Percentiles rank a stretch among this genome's conserved stretches.
These are phyloP conservation scores for Epicoccum nigrum DNA, from an alignment of 2,329 filamentous ascomycete species.

Conservation along the genomic window DNA sequence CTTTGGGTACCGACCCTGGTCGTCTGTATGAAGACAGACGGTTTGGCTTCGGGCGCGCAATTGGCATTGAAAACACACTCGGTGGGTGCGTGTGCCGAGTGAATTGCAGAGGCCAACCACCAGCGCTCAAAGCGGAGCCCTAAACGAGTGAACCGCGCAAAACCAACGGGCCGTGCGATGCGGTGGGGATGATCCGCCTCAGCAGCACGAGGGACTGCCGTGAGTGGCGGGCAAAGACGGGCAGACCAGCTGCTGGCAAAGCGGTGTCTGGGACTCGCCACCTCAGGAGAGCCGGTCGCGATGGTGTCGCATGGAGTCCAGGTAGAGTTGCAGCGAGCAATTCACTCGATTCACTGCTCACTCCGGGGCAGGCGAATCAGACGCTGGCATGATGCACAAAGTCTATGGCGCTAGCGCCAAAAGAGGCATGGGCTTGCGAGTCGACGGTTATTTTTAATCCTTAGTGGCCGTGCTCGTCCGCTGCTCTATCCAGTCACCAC, in stretches of 20 bases:
- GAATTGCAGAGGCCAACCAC: constrained; percentile 3
- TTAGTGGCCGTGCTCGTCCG: constrained; percentile 22
- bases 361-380: constrained; percentile 16
- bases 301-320: constrained; percentile 12
- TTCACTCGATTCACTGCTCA: constrained; percentile 24
- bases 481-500: constrained; percentile 23
- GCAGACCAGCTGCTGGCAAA: constrained; percentile 4
- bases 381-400: constrained; percentile 21
- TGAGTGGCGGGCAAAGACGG: constrained; percentile 2
- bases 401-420: constrained; percentile 32
- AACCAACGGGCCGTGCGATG: constrained; percentile 33
- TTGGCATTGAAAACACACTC: constrained; percentile 3
- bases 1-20: constrained; percentile 26
- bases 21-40: constrained; percentile 28
- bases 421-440: constrained; percentile 32
- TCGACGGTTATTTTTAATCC: constrained; percentile 33
- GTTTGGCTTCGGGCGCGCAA: constrained; percentile 37
- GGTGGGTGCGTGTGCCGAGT: constrained; percentile 9
- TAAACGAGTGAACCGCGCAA: constrained; percentile 24
- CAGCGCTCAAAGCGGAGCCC: constrained; percentile 17
- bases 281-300: constrained; percentile 3
- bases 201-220: constrained; percentile 17
- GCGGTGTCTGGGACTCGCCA: neutral
- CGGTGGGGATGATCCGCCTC: constrained; percentile 31
- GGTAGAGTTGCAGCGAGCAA: constrained; percentile 26